Base-by-base conservation (phyloP, 768 basidiomycete genomes). In the Plicaturopsis crispa region DNA sequence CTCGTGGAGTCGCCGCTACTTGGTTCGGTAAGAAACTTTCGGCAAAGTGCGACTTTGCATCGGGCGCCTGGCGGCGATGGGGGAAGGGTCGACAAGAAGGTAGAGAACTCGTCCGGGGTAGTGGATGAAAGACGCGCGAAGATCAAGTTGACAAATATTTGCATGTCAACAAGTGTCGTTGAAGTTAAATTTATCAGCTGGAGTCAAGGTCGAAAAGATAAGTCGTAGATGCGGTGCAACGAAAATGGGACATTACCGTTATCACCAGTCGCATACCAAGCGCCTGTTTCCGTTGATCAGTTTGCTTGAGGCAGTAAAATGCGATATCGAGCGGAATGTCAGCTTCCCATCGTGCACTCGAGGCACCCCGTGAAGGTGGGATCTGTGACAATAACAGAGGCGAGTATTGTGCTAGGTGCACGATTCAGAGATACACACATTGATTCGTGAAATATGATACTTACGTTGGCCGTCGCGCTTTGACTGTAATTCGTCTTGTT, bases 331-430 rank as follows among this genome's bases (percentile, higher is more conserved):
- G 53, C 1, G 75, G 70, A 16, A 56, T 57, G 21, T 67, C 66
- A 12, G 65, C 60, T 20, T 82, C 79, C 72, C 78, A 80, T 49
- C 78, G 68, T 5, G 67, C 56, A 19, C 64, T 66, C 17, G 54
- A 49, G 16, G 65, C 69, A 28, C 63, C 57, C 40, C 73, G 68
- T 8, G 76, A 67, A 5, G 64, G 62, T 18, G 80, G 77, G 11
- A 84, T 70, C 53, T 83, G 79, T 16, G 63, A 60, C 19, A 82
- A 54, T 31, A 84, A 61, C 18, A 80, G 61, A 4, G 67, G 63
- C 1, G 79, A 81, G 45, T 70, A 65, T 37, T 41, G 59, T 28
- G 46, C 71, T 73, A 42, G 24, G 10, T 14, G 8, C 26, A 6
- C 32, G 39, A 38, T 36, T 45, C 31, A 47, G n/a, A n/a, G n/a